Base-by-base conservation (phyloP, 2,329 filamentous ascomycete species). In the Shiraia bambusicola region DNA sequence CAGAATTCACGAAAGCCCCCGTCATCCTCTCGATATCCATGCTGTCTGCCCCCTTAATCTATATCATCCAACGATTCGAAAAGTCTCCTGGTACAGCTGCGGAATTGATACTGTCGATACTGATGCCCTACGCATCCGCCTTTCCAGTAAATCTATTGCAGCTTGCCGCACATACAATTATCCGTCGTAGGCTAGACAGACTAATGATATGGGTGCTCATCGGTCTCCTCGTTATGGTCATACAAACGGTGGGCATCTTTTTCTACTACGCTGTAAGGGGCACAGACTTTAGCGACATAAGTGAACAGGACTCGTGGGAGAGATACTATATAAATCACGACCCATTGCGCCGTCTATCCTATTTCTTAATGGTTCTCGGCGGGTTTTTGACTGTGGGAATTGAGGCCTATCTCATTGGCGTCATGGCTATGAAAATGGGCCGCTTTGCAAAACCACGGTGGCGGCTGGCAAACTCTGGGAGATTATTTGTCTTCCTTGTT, bases 21-120 rank as follows among this genome's bases (percentile, higher is more conserved):
- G 28, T 40, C 14, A 13, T 45, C 6, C 37, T 40, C 29, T 15
- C 26, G 3, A 28, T 40, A 11, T 26, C 42, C 3, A 45, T 45
- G 42, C 42, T 45, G 12, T 33, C 19, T 14, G 37, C 42, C 3
- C 28, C 27, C 6, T 12, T 40, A 6, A n/a, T 30, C n/a, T 24
- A 32, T 26, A 10, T 28, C 14, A 13, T 4, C 13, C 10, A 24
- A 27, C 3, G 3, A 14, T 4, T 7, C 11, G 17, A 34, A 19
- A 26, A 25, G 12, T 33, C 34, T 2, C 17, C 27, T 26, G 26
- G n/a, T 8, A 29, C 3, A 11, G 10, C 22, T 11, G 12, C 34
- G 12, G 13, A 30, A 10, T 28, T 30, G 11, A 22, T 29, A 4
- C 6, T 43, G 10, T 22, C 24, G 10, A 11, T 29, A 10, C 13